phyloP scores from a whole-genome alignment of 768 basidiomycete species.

The Pisolithus microcarpus region DNA sequence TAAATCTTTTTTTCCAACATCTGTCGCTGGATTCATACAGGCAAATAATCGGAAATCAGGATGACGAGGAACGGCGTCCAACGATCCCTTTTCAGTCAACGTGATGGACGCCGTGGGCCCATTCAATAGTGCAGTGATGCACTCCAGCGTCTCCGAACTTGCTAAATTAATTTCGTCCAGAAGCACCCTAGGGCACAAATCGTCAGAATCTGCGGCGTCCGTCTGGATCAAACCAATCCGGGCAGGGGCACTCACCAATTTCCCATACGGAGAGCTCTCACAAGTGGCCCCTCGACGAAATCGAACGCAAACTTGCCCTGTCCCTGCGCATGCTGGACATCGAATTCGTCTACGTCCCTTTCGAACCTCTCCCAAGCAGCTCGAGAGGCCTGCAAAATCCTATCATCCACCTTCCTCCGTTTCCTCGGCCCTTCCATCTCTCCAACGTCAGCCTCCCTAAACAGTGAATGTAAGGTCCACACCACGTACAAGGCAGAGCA shows the following conservation, averaged over 20 bases:
- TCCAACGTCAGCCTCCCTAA: slow-evolving; percentile 10
- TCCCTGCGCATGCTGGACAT: slow-evolving; percentile 80
- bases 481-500: background rate
- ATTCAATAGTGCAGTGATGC: slow-evolving; percentile 80
- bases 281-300: slow-evolving; percentile 94
- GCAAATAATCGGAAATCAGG: slow-evolving; percentile 95
- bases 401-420: slow-evolving; percentile 54
- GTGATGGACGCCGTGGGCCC: slow-evolving; percentile 85
- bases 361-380: slow-evolving; percentile 64
- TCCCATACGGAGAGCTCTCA: slow-evolving; percentile 80
- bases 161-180: slow-evolving; percentile 97
- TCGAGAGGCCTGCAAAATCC: slow-evolving; percentile 36
- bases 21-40: slow-evolving; percentile 99
- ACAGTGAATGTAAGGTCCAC: background rate
- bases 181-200: slow-evolving; percentile 56
- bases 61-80: slow-evolving; percentile 87
- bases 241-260: slow-evolving; percentile 65
- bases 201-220: slow-evolving; percentile 1
- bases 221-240: background rate
- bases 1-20: slow-evolving; percentile 96
- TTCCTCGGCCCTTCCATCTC: slow-evolving; percentile 53
- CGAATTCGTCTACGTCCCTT: slow-evolving; percentile 68
- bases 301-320: slow-evolving; percentile 89
- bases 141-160: slow-evolving; percentile 89
- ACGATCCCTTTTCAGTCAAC: slow-evolving; percentile 84